Percentiles rank a stretch among this genome's conserved stretches.
These are phyloP conservation scores for Bipolaris bicolor DNA, from an alignment of 2,329 filamentous ascomycete genomes.

Conservation along the genomic window DNA sequence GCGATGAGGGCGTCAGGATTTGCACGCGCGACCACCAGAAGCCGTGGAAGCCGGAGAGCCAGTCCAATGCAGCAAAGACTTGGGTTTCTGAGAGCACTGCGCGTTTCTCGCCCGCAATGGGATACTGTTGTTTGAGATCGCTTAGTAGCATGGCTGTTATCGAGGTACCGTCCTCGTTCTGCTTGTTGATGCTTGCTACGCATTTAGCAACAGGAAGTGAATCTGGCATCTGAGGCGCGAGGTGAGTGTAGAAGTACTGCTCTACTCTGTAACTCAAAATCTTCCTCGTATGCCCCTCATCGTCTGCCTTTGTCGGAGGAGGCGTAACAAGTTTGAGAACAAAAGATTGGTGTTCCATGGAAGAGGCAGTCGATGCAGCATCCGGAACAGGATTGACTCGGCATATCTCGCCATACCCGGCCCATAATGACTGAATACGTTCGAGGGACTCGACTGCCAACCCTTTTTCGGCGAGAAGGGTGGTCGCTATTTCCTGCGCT, in stretches of 20 bases:
- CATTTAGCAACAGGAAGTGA: conserved; percentile 59
- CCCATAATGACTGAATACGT: conserved; percentile 54
- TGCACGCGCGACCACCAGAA: conserved; percentile 55
- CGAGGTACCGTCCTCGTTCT: conserved; percentile 42
- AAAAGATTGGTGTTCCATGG: conserved; percentile 46
- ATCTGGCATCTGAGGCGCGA: conserved; percentile 58
- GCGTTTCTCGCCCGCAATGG: conserved; percentile 63
- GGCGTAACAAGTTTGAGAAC: conserved; percentile 68
- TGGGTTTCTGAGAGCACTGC: conserved; percentile 56
- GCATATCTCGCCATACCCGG: conserved; percentile 62
- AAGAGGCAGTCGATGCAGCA: conserved; percentile 12
- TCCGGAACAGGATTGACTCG: conserved; percentile 53
- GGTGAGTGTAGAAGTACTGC: conserved; percentile 66
- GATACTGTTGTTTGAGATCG: conserved; percentile 61
- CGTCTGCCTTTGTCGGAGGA: conserved; percentile 49
- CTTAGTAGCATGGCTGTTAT: conserved; percentile 64
- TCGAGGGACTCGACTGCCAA: conserved; percentile 33
- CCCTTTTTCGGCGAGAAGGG: conserved; percentile 34
- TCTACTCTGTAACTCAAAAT: conserved; percentile 71
- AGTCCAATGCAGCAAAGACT: conserved; percentile 62
- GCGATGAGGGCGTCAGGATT: conserved; percentile 38
- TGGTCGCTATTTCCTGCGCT: conserved; percentile 30
- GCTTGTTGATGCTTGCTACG: conserved; percentile 53
- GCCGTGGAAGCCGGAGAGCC: conserved; percentile 68
- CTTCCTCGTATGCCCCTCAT: conserved; percentile 70